A percentile compares a stretch with the other conserved stretches of the same genome.
phyloP scores from a whole-genome alignment of 1,139 yeast species.

The Lodderomyces jiufengensis region DNA sequence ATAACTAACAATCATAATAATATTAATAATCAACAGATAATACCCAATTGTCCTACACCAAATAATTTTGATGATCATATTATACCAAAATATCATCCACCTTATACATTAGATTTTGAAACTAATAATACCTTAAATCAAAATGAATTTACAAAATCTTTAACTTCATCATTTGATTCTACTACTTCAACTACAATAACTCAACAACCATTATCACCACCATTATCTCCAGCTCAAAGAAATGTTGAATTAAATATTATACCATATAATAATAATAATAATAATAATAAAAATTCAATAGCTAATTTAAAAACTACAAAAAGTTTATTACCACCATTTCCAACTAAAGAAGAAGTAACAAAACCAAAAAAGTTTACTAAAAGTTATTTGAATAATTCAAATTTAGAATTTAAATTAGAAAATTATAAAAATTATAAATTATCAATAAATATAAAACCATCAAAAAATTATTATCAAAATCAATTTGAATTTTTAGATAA shows the following conservation, averaged over 20 bases:
- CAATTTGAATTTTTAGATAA: slow-evolving; percentile 51
- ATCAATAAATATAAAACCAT: slow-evolving; percentile 44
- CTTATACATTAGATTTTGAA: background rate
- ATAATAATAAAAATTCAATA: background rate
- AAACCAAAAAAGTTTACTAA: slow-evolving; percentile 19
- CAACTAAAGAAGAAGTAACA: slow-evolving; percentile 12
- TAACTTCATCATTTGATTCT: slow-evolving; percentile 1
- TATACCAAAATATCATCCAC: background rate
- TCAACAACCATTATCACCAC: slow-evolving; percentile 50
- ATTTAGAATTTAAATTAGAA: slow-evolving; percentile 45
- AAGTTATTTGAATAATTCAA: slow-evolving; percentile 10
- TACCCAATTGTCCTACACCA: slow-evolving; percentile 41
- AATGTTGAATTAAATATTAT: slow-evolving; percentile 9
- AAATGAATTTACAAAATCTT: slow-evolving; percentile 1
- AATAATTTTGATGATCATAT: slow-evolving; percentile 9
- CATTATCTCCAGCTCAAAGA: slow-evolving; percentile 58
- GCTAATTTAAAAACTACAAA: slow-evolving; percentile 23
- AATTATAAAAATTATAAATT: slow-evolving; percentile 45
- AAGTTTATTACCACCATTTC: slow-evolving; percentile 40
- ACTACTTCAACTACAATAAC: slow-evolving; percentile 2
- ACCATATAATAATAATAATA: slow-evolving; percentile 1
- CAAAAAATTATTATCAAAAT: slow-evolving; percentile 41
- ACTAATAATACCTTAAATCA: too few species aligned
- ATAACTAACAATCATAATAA: slow-evolving; percentile 18
- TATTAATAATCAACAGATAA: slow-evolving; percentile 15